Percentiles rank a stretch among this genome's conserved stretches.
These are phyloP conservation scores for Spathaspora girioi DNA, from an alignment of 805 yeast genomes.

Conservation along the genomic window DNA sequence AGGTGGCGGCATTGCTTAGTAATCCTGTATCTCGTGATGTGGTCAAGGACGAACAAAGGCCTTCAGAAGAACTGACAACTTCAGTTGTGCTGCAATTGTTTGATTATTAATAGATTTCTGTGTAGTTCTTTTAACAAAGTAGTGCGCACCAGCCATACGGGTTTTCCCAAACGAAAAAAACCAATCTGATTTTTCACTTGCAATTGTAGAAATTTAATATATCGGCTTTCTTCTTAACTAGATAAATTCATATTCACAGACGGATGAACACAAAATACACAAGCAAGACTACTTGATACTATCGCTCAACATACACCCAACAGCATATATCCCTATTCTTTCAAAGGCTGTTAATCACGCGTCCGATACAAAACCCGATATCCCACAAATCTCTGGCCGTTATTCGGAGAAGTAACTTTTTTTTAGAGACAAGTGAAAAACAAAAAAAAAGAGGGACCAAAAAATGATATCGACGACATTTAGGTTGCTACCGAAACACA, in stretches of 20 bases:
- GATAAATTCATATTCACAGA: neutral
- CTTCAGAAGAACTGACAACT: neutral
- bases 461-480: neutral
- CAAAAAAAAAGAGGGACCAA: neutral
- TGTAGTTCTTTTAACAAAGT: neutral
- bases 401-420: neutral
- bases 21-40: neutral
- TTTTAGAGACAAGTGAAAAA: neutral
- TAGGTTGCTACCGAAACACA: neutral
- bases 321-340: neutral
- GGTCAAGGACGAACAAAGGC: neutral
- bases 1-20: neutral
- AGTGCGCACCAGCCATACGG: neutral
- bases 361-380: neutral
- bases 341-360: neutral
- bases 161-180: neutral
- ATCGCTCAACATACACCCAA: no score
- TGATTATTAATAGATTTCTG: neutral
- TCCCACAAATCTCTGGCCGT: neutral
- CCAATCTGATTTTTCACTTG: neutral
- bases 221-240: neutral
- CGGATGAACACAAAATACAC: neutral
- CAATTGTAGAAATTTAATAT: neutral
- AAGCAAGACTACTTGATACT: neutral
- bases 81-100: slow-evolving; percentile 2